Evolutionary conservation across 2,329 filamentous ascomycete species (phyloP).

Genomic region (Eutypella sp.): DNA sequence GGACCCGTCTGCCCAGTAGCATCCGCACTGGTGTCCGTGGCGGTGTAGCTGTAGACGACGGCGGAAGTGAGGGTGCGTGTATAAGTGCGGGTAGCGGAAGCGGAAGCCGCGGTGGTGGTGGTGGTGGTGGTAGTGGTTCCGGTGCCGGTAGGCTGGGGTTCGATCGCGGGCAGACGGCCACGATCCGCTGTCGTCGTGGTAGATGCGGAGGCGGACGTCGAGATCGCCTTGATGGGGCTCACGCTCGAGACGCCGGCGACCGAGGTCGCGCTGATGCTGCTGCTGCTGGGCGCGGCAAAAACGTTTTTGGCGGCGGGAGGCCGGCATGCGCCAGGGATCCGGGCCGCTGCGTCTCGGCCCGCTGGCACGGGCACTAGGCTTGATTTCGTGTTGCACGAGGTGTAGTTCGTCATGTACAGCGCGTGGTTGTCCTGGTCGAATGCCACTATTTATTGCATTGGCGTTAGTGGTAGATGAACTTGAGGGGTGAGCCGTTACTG

Average conservation of each 20-base stretch:
- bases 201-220: background rate
- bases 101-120: background rate
- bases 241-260: background rate
- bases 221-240: background rate
- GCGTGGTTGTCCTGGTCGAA: conserved; percentile 27
- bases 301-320: background rate
- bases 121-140: too few species aligned
- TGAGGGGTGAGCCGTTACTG: too few species aligned
- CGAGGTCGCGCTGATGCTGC: background rate
- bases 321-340: conserved; percentile 20
- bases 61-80: conserved; percentile 20
- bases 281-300: background rate
- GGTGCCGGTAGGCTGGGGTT: too few species aligned
- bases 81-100: conserved; percentile 11
- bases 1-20: background rate
- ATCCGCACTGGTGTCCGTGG: background rate
- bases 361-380: conserved; percentile 23
- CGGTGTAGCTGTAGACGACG: conserved; percentile 5
- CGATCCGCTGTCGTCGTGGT: background rate
- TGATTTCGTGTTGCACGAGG: conserved; percentile 16
- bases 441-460: conserved; percentile 12
- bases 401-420: conserved; percentile 26
- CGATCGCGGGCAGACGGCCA: too few species aligned
- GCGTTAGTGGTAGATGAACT: background rate
- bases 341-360: conserved; percentile 19